A percentile compares a stretch with the other conserved stretches of the same genome.
Conservation (phyloP, 176 grass and related monocot genomes). For the Musa acuminata region DNA sequence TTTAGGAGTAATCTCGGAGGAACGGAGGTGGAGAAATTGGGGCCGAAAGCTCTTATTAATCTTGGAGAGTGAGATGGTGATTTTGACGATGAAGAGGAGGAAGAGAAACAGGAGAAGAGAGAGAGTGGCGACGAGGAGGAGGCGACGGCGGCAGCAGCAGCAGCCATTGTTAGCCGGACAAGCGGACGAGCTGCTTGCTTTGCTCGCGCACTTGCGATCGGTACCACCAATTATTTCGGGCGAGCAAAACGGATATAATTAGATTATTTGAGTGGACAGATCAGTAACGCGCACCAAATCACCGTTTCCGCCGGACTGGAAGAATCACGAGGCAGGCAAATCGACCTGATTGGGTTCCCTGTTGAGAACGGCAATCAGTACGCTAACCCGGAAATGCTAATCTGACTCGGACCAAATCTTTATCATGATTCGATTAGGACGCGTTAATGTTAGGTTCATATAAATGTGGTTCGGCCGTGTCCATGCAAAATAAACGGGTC, state of each 20-base stretch:
- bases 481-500: too few species aligned
- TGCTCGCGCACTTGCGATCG: not conserved
- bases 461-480: too few species aligned
- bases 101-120: not conserved
- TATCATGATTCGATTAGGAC: too few species aligned
- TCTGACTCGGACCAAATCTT: too few species aligned
- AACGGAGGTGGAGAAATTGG: not conserved
- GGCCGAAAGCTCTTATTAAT: not conserved
- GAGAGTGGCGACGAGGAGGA: not conserved
- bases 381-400: too few species aligned
- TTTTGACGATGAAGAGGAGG: not conserved
- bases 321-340: too few species aligned
- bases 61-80: not conserved
- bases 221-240: not conserved
- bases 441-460: too few species aligned
- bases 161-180: conserved; percentile 26
- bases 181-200: not conserved
- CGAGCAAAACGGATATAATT: not conserved
- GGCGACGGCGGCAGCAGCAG: not conserved
- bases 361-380: too few species aligned
- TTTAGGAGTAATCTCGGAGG: not conserved
- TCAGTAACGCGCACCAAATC: too few species aligned
- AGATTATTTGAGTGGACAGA: not conserved
- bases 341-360: too few species aligned
- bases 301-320: too few species aligned